Evolutionary conservation across 345 rosid genomes (phyloP), one percentile per base, ranked within the genome.

Genomic region (Rhodamnia rubescens): DNA sequence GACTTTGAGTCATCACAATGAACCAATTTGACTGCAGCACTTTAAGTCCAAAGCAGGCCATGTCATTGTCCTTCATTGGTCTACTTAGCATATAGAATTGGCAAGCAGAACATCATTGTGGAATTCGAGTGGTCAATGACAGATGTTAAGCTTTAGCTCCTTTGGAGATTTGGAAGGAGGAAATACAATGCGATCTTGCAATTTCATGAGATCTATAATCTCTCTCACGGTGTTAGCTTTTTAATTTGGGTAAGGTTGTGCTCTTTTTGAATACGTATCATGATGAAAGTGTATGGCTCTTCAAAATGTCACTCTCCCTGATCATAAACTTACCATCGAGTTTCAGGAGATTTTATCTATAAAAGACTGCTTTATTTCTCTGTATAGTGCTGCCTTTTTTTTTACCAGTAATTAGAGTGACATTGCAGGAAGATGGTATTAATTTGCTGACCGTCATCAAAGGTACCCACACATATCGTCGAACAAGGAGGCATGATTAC

Each of bases 361-460:
- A 16, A 69, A 64, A 69, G 44, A 69, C 44, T 69, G 78, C 78
- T 69, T 69, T 69, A 32, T 69, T 69, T 69, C 78, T 69, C 78
- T 69, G 8, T 64, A 64, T 69, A 32, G 13, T 69, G 44, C 6
- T 69, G 78, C 78, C 78, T 69, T 0, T 69, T 69, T 32, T 44
- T 69, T 0, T 2, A 69, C 2, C 78, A 18, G 47, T 69, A 36
- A 64, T 40, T 64, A 22, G 44, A 64, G 24, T 84, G 59, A 84
- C 85, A 88, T 81, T 82, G 53, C 94, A 96, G 99, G 99, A 95
- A 90, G 94, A 92, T 82, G 90, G 92, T 52, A 8, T 93, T 61
- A 93, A 89, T 90, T 90, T 96, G 92, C 92, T 96, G 81, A 93
- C 96, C 26, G 83, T 95, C 57, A 95, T 96, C 58, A 96, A 96